A percentile compares a stretch with the other conserved stretches of the same genome.
Conservation (phyloP, 371 early-diverging fungal species). For the Apophysomyces trapeziformis region DNA sequence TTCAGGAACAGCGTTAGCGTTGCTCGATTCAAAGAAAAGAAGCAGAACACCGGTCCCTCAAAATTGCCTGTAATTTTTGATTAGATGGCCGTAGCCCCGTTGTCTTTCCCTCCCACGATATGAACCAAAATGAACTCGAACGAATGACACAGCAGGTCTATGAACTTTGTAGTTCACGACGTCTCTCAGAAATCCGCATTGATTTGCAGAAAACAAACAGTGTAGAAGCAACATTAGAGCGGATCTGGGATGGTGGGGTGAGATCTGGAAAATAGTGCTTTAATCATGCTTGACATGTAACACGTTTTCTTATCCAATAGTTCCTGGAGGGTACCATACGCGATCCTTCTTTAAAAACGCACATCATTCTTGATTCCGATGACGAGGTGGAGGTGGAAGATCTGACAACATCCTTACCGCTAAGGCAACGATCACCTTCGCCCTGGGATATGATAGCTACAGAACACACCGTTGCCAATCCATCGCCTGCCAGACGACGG, state of each 20-base stretch:
- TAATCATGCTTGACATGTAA: too few relatives aligned
- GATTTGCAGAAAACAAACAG: constrained; percentile 52
- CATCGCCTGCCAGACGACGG: neutral
- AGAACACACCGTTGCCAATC: neutral
- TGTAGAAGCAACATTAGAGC: constrained; percentile 55
- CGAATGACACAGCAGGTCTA: constrained; percentile 35
- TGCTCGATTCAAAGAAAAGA: too few relatives aligned
- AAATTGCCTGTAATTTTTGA: too few relatives aligned
- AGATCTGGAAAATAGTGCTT: neutral
- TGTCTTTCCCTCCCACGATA: constrained; percentile 1
- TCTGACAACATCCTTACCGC: neutral
- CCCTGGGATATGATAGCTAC: neutral
- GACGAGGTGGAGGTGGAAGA: constrained; percentile 20
- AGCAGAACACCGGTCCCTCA: too few relatives aligned
- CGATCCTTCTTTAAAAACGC: constrained; percentile 25
- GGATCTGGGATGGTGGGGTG: constrained; percentile 59
- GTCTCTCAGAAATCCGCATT: constrained; percentile 36
- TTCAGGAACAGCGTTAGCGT: too few relatives aligned
- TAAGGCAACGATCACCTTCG: neutral
- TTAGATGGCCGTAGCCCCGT: neutral
- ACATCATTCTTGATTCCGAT: constrained; percentile 28
- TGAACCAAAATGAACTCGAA: constrained; percentile 26
- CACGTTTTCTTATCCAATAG: constrained; percentile 19
- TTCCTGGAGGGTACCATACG: constrained; percentile 45
- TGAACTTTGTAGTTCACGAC: constrained; percentile 25